phyloP scores from a whole-genome alignment of 1,284 basidiomycete species.

The Austroboletus novae-zelandiae region DNA sequence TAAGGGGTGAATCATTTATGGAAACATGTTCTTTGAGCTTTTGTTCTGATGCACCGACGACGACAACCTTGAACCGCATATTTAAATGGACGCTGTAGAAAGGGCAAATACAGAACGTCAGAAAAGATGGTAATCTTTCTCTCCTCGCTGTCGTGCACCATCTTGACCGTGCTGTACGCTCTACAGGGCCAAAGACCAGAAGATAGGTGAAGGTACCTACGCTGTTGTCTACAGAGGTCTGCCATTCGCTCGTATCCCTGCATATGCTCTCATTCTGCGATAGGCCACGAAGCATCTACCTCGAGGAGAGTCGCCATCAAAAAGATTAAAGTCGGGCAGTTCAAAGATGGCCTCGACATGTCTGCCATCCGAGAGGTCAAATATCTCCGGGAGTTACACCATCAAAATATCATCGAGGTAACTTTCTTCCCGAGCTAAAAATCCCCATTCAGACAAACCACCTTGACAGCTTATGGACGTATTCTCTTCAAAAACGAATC shows the following conservation, averaged over 20 bases:
- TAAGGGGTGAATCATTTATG: background rate
- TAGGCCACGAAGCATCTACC: slow-evolving; percentile 69
- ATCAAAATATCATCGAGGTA: slow-evolving; percentile 95
- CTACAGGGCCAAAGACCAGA: slow-evolving; percentile 80
- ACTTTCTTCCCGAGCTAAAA: background rate
- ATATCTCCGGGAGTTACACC: slow-evolving; percentile 90
- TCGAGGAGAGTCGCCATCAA: slow-evolving; percentile 90
- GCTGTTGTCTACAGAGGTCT: slow-evolving; percentile 93
- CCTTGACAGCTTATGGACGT: slow-evolving; percentile 84
- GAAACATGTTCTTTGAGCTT: slow-evolving; percentile 5
- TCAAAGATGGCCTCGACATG: slow-evolving; percentile 99
- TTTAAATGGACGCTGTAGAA: slow-evolving; percentile 72
- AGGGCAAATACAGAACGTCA: slow-evolving; percentile 69
- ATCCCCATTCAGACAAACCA: background rate
- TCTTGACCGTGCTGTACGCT: slow-evolving; percentile 7
- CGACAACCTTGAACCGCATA: no score
- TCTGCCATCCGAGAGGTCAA: slow-evolving; percentile 98
- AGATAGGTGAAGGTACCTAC: slow-evolving; percentile 96
- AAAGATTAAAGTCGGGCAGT: slow-evolving; percentile 96
- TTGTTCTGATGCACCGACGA: background rate
- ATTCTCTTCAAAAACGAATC: slow-evolving; percentile 93
- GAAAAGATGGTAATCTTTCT: slow-evolving; percentile 53
- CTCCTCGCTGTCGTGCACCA: slow-evolving; percentile 1
- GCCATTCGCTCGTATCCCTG: background rate
- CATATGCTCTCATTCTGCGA: background rate